Base-by-base conservation (phyloP, 441 rosid genomes). In the Dalechampia spathulata region DNA sequence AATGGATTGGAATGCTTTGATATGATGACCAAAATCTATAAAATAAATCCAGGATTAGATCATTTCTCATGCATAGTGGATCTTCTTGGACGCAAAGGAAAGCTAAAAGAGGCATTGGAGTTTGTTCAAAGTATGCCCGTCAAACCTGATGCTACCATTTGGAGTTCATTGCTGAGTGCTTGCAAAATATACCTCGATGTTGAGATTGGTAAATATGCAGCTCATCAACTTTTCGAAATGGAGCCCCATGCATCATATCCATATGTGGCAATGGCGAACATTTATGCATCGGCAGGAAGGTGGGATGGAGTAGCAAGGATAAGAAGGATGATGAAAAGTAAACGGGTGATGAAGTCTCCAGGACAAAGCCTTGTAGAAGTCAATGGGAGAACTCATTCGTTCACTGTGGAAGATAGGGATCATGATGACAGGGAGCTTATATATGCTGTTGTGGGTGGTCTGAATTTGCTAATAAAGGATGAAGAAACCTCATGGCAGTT, bases 81-180 rank as follows among this genome's bases (percentile, higher is more conserved):
- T 78, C 83, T 84, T 69, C 78, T 84, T n/a, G 87, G 83, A 54
- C 82, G 78, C 25, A 76, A 51, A 41, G 85, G 87, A 34, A 79
- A 70, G 71, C 61, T 77, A 13, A 64, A 65, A 57, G 81, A 81
- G 69, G 87, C 84, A 7, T 23, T 78, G 41, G 65, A 69, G 28
- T 73, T 84, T 15, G 64, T 82, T 39, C 57, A 48, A 49, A 68
- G 56, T 32, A 79, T 84, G 84, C 69, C 78, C 19, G 23, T 62
- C 45, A 63, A 72, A 64, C 86, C 86, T 7, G 87, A 84, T 65
- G 80, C 79, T 41, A 82, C 76, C 45, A 78, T 82, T 56, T 82
- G 83, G 86, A 72, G 81, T 4, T 53, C 83, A 19, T 58, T 84
- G 63, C 86, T 84, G n/a, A 55, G 71, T 53, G 82, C 87, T 47